These are phyloP conservation scores for Eimeria nieschulzi DNA, from an alignment of 169 alveolate genomes.

Conservation along the genomic window DNA sequence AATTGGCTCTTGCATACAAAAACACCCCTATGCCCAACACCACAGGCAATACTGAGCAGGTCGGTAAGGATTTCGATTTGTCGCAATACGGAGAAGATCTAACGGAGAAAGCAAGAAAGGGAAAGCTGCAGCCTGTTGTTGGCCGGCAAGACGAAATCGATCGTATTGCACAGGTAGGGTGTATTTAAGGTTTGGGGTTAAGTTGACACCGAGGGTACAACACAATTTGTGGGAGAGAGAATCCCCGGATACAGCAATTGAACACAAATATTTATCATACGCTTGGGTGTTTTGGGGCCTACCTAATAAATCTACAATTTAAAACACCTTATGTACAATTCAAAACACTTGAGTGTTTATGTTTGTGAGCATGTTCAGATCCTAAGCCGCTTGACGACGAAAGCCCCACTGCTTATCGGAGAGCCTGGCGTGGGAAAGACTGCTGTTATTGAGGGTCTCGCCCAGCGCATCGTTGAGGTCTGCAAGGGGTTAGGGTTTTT, in stretches of 20 bases:
- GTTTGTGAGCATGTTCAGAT: constrained; percentile 56
- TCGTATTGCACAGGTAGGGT: constrained; percentile 84
- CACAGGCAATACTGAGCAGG: not conserved
- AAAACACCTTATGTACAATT: too few relatives aligned
- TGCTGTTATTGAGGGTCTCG: constrained; percentile 91
- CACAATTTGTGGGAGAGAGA: not conserved
- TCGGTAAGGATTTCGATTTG: constrained; percentile 77
- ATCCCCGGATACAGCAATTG: not conserved
- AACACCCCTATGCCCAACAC: not conserved
- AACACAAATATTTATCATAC: too few relatives aligned
- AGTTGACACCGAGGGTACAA: not conserved
- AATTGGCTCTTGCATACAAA: not conserved
- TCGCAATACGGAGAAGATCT: constrained; percentile 84
- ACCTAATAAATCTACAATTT: too few relatives aligned
- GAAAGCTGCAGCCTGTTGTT: constrained; percentile 88
- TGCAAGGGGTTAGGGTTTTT: constrained; percentile 1
- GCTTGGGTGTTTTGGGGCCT: too few relatives aligned
- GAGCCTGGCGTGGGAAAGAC: constrained; percentile 94
- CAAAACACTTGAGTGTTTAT: too few relatives aligned
- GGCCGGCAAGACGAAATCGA: constrained; percentile 88
- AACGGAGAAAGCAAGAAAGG: constrained; percentile 86
- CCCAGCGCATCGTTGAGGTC: constrained; percentile 85
- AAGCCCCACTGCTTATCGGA: constrained; percentile 88
- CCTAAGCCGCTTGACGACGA: constrained; percentile 86
- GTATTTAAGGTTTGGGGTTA: constrained; percentile 1